Evolutionary conservation across 108 stramenopile species (phyloP), one percentile per base, ranked within the genome.

Genomic region (Nitzschia putrida): DNA sequence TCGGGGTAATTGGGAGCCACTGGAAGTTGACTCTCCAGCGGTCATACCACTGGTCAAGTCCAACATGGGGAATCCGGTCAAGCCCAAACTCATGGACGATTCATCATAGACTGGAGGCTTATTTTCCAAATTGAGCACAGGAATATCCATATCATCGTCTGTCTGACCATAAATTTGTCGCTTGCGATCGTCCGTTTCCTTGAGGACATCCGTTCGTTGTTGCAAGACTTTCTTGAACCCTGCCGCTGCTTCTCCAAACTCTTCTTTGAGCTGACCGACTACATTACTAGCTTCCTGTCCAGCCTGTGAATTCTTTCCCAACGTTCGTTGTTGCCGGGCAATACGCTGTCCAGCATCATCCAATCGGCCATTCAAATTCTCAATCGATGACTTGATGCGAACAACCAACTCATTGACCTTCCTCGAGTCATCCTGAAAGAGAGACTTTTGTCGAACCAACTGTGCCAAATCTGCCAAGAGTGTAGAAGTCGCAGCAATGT

Each of bases 1-100:
- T 47, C 88, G 80, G 51, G 80, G 88, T 52, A 84, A 74, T 76
- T 78, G 77, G 10, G 70, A 78, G 21, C 66, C 59, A 52, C 70
- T 72, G 1, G 61, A 61, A 4, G 72, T 82, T 6, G 76, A 52
- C 73, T 83, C 82, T 29, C 85, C 85, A 42, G 81, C 71, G 7
- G 83, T 65, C 85, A 94, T 88, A 9, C 86, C 85, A 76, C 92
- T 91, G n/a, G 89, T 91, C 70, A 94, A 69, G 60, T 94, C 92
- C 73, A 94, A 72, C 20, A 76, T 79, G 0, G 89, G 89, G 64
- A 88, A 86, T 12, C 73, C 72, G 24, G 37, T 51, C 37, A 58
- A 43, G 23, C 68, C 77, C 66, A 57, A 65, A 54, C 38, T 29
- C 10, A 51, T 29, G 24, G 61, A 43, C 3, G 69, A 54, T 3